Percentiles rank a stretch among this genome's conserved stretches.
Evolutionary conservation across 2,329 filamentous ascomycete genomes (phyloP).

Genomic region (Leptosphaerulina australis): DNA sequence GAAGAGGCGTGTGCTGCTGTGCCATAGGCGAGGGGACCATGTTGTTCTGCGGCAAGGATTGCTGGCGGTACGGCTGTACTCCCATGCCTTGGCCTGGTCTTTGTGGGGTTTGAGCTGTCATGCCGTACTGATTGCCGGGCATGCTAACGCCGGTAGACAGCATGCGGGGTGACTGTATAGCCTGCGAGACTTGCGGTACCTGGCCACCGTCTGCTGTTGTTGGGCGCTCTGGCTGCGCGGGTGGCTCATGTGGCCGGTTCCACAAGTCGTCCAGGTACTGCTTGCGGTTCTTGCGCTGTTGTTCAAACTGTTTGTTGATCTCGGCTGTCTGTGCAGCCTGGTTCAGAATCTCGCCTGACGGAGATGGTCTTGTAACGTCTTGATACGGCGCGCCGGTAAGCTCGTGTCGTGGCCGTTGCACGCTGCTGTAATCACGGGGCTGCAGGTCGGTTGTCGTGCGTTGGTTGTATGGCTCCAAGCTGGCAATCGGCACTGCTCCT

Average conservation of each 20-base stretch:
- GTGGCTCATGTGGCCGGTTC: slow-evolving; percentile 81
- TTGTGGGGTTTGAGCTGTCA: slow-evolving; percentile 63
- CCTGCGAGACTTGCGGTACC: slow-evolving; percentile 51
- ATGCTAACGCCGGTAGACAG: slow-evolving; percentile 64
- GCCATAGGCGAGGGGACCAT: slow-evolving; percentile 76
- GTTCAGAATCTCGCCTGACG: slow-evolving; percentile 77
- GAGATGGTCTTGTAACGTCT: slow-evolving; percentile 79
- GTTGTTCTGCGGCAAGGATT: slow-evolving; percentile 72
- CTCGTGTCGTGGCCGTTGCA: slow-evolving; percentile 87
- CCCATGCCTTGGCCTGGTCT: slow-evolving; percentile 68
- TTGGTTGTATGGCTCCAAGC: slow-evolving; percentile 67
- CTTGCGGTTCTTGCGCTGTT: slow-evolving; percentile 77
- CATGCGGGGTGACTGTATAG: slow-evolving; percentile 58
- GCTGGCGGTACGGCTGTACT: slow-evolving; percentile 70
- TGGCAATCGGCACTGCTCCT: slow-evolving; percentile 75
- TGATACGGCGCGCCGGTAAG: slow-evolving; percentile 82
- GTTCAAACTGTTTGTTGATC: slow-evolving; percentile 83
- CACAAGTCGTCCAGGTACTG: slow-evolving; percentile 83
- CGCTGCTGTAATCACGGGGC: slow-evolving; percentile 79
- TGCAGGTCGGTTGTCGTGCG: slow-evolving; percentile 77
- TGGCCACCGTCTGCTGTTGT: slow-evolving; percentile 48
- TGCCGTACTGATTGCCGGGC: slow-evolving; percentile 62
- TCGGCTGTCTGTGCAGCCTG: slow-evolving; percentile 90
- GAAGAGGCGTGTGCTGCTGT: slow-evolving; percentile 66
- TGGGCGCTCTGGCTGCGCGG: slow-evolving; percentile 57